Base-by-base conservation (phyloP, 129 eudicot species). In the Silybum marianum region DNA sequence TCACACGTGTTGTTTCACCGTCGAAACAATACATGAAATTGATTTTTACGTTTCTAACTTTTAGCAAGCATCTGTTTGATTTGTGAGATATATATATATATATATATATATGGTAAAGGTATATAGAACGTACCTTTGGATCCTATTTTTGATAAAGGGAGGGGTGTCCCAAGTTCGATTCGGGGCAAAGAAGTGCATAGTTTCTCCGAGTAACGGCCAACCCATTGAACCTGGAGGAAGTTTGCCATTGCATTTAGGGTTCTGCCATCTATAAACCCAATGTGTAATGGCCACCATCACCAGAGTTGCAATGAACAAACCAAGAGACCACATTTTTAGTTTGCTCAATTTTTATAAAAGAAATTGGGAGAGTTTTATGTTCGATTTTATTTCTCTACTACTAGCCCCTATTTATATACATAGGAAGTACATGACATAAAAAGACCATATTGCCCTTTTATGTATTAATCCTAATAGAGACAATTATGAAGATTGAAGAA, bases 211-310 rank as follows among this genome's bases (percentile, higher is more conserved):
- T 7, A 92, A 82, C 7, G 96, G 97, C 89, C 90, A 92, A 7
- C 98, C 98, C 98, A 95, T 92, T 19, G 97, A 89, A 78, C 96
- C 98, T 0, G 97, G 98, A 18, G 98, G 98, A 38, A 94, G 91
- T 21, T 72, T 76, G 36, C 98, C 98, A 19, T 86, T 89, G 84
- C 97, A 92, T 78, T 72, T 88, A 5, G 97, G 96, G 39, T 92
- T 89, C 76, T 77, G 73, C 98, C 98, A 94, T 10, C 84, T 84
- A 79, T 92, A 90, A 70, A 92, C 80, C 92, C 90, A 90, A 83
- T 84, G 75, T 38, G 86, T 77, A 68, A 92, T 39, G 87, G 83
- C 26, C 58, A 84, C 51, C 9, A 83, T 80, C 9, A 82, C 25
- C 60, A 87, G 68, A 71, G 84, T 76, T 72, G 74, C 81, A 38